Percentiles rank a stretch among this genome's conserved stretches.
Conservation (phyloP, 2,329 filamentous ascomycete genomes). For the Lecanicillium sp. region DNA sequence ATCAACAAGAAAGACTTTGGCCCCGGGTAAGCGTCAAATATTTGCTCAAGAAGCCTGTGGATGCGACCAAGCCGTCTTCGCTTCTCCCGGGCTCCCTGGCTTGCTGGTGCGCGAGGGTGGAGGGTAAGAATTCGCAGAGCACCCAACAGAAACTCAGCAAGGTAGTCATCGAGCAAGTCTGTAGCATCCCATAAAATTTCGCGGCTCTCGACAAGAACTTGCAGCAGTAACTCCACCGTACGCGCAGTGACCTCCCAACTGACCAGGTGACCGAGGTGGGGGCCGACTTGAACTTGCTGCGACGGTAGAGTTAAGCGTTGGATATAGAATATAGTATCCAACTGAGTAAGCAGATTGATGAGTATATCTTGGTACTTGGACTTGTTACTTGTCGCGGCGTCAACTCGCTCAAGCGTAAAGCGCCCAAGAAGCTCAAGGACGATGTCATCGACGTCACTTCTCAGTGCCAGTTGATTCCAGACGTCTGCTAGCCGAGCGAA, state of each 20-base stretch:
- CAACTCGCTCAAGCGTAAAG: slow-evolving; percentile 34
- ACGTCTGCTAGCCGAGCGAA: slow-evolving; percentile 27
- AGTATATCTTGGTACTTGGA: slow-evolving; percentile 26
- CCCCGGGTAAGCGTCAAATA: slow-evolving; percentile 31
- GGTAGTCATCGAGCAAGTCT: slow-evolving; percentile 26
- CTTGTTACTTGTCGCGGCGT: slow-evolving; percentile 24
- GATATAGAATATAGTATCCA: slow-evolving; percentile 30
- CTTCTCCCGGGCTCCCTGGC: slow-evolving; percentile 24
- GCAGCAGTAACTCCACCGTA: slow-evolving; percentile 29
- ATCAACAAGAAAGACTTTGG: slow-evolving; percentile 29
- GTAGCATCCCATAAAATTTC: slow-evolving; percentile 24
- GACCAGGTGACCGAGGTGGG: slow-evolving; percentile 28
- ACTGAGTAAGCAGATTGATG: slow-evolving; percentile 26
- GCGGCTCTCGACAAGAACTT: slow-evolving; percentile 26
- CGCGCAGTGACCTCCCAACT: slow-evolving; percentile 32
- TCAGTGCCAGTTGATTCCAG: slow-evolving; percentile 27
- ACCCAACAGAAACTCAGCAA: slow-evolving; percentile 28
- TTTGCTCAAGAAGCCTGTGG: slow-evolving; percentile 26
- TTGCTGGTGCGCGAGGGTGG: slow-evolving; percentile 27
- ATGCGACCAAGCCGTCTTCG: slow-evolving; percentile 30
- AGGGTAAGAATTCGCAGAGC: slow-evolving; percentile 28
- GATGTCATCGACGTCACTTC: slow-evolving; percentile 32
- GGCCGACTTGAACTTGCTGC: slow-evolving; percentile 24
- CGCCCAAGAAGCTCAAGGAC: slow-evolving; percentile 31
- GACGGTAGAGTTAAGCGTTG: slow-evolving; percentile 31